Conservation (phyloP, 768 basidiomycete genomes). For the Pleurotus eryngii region DNA sequence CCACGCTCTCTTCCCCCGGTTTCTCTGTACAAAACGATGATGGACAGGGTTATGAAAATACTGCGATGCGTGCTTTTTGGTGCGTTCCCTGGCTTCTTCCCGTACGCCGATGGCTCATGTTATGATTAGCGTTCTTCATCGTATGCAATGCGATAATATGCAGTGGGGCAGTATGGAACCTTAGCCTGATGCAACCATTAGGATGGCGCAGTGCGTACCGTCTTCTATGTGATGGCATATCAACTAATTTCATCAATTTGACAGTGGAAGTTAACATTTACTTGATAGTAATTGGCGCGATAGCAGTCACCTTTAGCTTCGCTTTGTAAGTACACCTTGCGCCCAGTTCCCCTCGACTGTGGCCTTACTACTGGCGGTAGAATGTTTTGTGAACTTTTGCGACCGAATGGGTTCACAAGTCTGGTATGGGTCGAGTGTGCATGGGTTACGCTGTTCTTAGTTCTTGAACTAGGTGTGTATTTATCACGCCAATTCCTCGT, state of each 20-base stretch:
- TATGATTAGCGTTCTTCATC: conserved; percentile 49
- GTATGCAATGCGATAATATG: conserved; percentile 63
- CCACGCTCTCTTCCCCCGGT: conserved; percentile 25
- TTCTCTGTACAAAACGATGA: conserved; percentile 17
- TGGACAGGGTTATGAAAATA: conserved; percentile 44
- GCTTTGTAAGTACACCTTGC: conserved; percentile 42
- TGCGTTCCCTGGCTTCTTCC: conserved; percentile 23
- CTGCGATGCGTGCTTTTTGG: conserved; percentile 63
- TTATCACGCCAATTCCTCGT: not conserved
- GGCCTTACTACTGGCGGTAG: conserved; percentile 22
- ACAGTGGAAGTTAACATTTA: conserved; percentile 53
- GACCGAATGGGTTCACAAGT: conserved; percentile 46
- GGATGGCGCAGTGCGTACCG: conserved; percentile 36
- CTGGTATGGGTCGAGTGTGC: conserved; percentile 71
- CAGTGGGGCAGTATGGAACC: conserved; percentile 69
- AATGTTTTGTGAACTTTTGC: conserved; percentile 56
- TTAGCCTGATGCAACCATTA: conserved; percentile 40
- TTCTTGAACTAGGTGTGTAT: conserved; percentile 56
- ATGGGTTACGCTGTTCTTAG: conserved; percentile 58
- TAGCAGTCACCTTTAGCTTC: conserved; percentile 56
- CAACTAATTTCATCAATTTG: conserved; percentile 8
- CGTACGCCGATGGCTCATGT: conserved; percentile 6
- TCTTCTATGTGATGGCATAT: not conserved
- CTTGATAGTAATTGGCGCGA: conserved; percentile 55
- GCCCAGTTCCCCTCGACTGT: too few species aligned